phyloP scores from a whole-genome alignment of 345 rosid species.

The Lagerstroemia speciosa region DNA sequence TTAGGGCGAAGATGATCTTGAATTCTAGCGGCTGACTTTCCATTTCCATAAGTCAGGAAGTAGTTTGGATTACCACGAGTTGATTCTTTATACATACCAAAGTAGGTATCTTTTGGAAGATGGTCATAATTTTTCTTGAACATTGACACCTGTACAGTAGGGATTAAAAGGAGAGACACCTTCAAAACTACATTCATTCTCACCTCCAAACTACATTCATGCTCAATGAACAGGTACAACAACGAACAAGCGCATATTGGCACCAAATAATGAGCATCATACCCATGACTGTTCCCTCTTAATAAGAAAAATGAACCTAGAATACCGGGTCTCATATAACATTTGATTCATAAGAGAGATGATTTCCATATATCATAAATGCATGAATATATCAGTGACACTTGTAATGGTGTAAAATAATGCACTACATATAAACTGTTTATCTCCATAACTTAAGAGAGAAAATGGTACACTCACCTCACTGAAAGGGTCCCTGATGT shows the following conservation, averaged over 20 bases:
- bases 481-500: constrained; percentile 81
- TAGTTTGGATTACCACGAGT: constrained; percentile 91
- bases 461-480: constrained; percentile 43
- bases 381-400: background rate
- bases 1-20: constrained; percentile 94
- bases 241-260: background rate
- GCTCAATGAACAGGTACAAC: background rate
- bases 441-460: background rate
- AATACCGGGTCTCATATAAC: background rate
- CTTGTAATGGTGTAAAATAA: background rate
- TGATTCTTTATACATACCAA: constrained; percentile 88
- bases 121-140: constrained; percentile 91
- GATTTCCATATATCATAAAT: background rate
- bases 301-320: background rate
- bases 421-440: background rate
- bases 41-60: constrained; percentile 91
- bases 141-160: constrained; percentile 68
- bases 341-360: background rate
- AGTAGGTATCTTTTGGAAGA: constrained; percentile 89
- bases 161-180: background rate
- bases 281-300: background rate
- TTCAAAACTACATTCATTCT: background rate
- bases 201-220: background rate
- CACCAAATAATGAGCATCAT: background rate
- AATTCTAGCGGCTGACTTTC: constrained; percentile 81